Percentiles rank a stretch among this genome's conserved stretches.
These are phyloP conservation scores for Amphirosellinia nigrospora DNA, from an alignment of 495 filamentous ascomycete species.

Conservation along the genomic window DNA sequence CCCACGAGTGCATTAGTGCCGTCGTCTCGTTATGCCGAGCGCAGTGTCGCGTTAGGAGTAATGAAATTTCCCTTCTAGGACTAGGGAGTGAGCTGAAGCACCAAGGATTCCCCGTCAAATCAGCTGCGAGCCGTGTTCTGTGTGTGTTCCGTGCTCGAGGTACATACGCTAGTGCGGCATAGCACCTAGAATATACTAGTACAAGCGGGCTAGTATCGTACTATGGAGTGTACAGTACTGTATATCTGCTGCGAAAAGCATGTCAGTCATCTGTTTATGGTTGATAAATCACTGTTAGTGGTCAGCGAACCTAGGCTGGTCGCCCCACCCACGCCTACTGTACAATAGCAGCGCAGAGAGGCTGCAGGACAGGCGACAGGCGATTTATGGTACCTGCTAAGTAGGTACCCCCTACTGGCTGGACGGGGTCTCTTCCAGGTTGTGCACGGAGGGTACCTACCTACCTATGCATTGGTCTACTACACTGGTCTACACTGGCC, in stretches of 20 bases:
- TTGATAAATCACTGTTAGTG: background rate
- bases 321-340: slow-evolving; percentile 7
- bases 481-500: slow-evolving; percentile 13
- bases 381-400: background rate
- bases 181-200: background rate
- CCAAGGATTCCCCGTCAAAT: slow-evolving; percentile 18
- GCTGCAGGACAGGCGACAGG: background rate
- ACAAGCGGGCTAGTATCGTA: background rate
- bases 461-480: background rate
- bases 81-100: slow-evolving; percentile 16
- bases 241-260: background rate
- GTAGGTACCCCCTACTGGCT: background rate
- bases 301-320: background rate
- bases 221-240: too few relatives aligned
- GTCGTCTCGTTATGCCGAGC: slow-evolving; percentile 1
- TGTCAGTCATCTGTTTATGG: background rate
- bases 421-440: background rate
- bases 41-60: slow-evolving; percentile 15
- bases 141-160: background rate
- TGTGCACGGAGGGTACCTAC: background rate
- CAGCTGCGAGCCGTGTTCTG: slow-evolving; percentile 10
- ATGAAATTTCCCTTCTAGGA: slow-evolving; percentile 18
- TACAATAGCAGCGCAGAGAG: background rate
- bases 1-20: slow-evolving; percentile 7
- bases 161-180: background rate